Evolutionary conservation across 148 eudicot species (phyloP), one percentile per base, ranked within the genome.

Genomic region (Pharnaceum exiguum): DNA sequence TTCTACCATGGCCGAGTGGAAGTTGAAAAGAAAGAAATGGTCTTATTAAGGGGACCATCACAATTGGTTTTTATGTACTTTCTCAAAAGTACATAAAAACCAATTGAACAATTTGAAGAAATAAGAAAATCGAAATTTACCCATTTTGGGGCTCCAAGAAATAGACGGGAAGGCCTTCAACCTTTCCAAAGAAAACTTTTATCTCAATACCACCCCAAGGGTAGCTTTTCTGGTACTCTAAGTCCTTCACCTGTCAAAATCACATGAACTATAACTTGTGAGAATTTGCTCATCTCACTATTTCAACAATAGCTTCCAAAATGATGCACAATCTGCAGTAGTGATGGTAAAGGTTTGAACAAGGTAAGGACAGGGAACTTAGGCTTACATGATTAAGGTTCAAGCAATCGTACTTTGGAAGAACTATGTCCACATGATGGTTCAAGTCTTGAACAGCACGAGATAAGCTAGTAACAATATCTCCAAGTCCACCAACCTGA

Each of bases 401-500:
- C 76, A 93, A 27, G 70, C 96, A 88, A 60, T 93, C 87, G 63
- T 89, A 93, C 79, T 93, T 93, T 29, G 99, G 99, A 57, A 93
- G 77, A 68, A 93, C 65, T 48, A 93, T 77, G 46, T 93, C 83
- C 35, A 93, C 90, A 68, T 73, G 81, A 66, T 93, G 99, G 73
- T 89, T 89, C 50, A 93, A 60, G 48, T 93, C 99, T 79, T 93
- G 91, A 70, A 93, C 83, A 60, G 99, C 99, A 65, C 95, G 90
- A 28, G 96, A 93, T 70, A 93, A 90, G 75, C 96, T 89, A 52
- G 99, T 89, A 32, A 93, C 99, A 63, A 93, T 91, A 70, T 93
- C 99, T 67, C 99, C 99, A 67, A 93, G 96, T 54, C 99, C 99
- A 65, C 99, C 99, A 47, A 93, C 99, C 99, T 93, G 77, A 55